These are phyloP conservation scores for Gymnopus androsaceus DNA, from an alignment of 1,284 basidiomycete genomes.

Conservation along the genomic window DNA sequence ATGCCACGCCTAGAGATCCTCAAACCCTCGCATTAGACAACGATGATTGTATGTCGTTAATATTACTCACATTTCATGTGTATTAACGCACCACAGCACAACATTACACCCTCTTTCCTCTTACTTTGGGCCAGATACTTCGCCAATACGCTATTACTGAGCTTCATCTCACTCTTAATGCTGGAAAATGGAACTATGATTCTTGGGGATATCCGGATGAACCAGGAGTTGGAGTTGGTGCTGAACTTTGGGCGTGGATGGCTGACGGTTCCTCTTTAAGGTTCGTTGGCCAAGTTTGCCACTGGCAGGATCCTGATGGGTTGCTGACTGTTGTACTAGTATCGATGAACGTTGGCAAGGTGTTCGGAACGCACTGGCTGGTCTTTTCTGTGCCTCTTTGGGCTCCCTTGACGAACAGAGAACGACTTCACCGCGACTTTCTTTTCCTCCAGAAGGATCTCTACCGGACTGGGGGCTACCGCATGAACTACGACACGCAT, in stretches of 20 bases:
- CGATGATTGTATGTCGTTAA: slow-evolving; percentile 38
- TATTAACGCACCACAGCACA: slow-evolving; percentile 47
- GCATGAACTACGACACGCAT: slow-evolving; percentile 72
- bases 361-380: slow-evolving; percentile 86
- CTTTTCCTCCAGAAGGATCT: slow-evolving; percentile 60
- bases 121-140: slow-evolving; percentile 84
- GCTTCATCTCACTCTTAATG: slow-evolving; percentile 84
- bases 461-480: slow-evolving; percentile 53
- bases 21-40: slow-evolving; percentile 41
- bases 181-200: slow-evolving; percentile 89
- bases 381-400: slow-evolving; percentile 92
- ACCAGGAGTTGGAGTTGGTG: slow-evolving; percentile 78
- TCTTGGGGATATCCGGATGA: slow-evolving; percentile 84
- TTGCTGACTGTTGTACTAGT: slow-evolving; percentile 36
- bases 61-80: slow-evolving; percentile 38
- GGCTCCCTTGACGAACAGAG: slow-evolving; percentile 74
- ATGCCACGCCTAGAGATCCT: slow-evolving; percentile 55
- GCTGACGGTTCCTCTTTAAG: slow-evolving; percentile 53
- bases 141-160: slow-evolving; percentile 84
- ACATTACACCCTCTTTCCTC: slow-evolving; percentile 84
- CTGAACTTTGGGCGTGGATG: slow-evolving; percentile 91
- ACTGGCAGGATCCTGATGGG: not conserved
- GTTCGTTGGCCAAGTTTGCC: slow-evolving; percentile 42
- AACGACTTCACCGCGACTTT: slow-evolving; percentile 62
- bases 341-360: slow-evolving; percentile 81